Conservation (phyloP, 2,329 filamentous ascomycete species). For the Colletotrichum truncatum region DNA sequence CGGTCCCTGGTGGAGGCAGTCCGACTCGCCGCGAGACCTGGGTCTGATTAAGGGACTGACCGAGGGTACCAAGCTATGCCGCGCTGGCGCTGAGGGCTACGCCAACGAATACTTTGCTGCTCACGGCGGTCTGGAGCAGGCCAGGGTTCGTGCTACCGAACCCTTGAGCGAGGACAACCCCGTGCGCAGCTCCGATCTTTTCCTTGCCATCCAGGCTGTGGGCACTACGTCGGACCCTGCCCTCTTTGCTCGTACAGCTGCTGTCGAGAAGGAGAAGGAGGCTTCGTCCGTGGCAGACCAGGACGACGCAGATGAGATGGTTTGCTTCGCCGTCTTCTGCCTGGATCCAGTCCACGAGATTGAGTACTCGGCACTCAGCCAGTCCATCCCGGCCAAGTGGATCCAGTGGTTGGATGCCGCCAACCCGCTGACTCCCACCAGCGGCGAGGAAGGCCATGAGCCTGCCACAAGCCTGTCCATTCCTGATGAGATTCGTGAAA, state of each 20-base stretch:
- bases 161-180: constrained; percentile 86
- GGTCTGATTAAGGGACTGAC: constrained; percentile 81
- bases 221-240: constrained; percentile 69
- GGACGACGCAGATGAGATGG: constrained; percentile 65
- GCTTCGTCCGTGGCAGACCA: constrained; percentile 61
- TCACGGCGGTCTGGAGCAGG: constrained; percentile 81
- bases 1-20: constrained; percentile 94
- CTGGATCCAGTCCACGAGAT: constrained; percentile 93
- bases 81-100: constrained; percentile 89
- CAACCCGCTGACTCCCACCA: constrained; percentile 61
- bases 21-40: constrained; percentile 75
- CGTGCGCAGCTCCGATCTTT: constrained; percentile 91
- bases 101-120: constrained; percentile 84
- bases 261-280: constrained; percentile 64
- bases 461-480: constrained; percentile 49
- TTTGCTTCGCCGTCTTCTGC: constrained; percentile 81
- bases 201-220: constrained; percentile 93
- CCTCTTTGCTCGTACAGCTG: constrained; percentile 71
- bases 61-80: constrained; percentile 90
- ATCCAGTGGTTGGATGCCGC: constrained; percentile 89
- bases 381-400: constrained; percentile 86
- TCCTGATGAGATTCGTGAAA: constrained; percentile 87
- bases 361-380: constrained; percentile 83
- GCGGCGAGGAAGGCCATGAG: constrained; percentile 56
- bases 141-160: constrained; percentile 82